These are phyloP conservation scores for Cryphonectria parasitica DNA, from an alignment of 2,329 filamentous ascomycete genomes.

Conservation along the genomic window DNA sequence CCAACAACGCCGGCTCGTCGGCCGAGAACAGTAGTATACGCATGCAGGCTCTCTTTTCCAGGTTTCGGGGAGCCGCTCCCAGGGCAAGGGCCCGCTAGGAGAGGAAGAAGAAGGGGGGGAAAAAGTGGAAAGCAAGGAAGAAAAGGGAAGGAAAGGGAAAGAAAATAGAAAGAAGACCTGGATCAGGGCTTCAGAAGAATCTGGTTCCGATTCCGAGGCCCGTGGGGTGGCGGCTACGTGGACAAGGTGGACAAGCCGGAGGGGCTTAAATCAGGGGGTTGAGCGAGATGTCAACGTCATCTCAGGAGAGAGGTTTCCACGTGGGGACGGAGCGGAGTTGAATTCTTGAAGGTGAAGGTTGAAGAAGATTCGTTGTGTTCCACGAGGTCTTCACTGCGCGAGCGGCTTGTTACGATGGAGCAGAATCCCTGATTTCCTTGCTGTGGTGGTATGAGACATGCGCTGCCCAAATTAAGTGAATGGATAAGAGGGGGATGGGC, in stretches of 20 bases:
- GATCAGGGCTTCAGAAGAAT: background rate
- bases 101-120: background rate
- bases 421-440: background rate
- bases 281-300: conserved; percentile 17
- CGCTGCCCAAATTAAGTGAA: no score
- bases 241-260: conserved; percentile 11
- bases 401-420: background rate
- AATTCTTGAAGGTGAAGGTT: conserved; percentile 8
- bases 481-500: no score
- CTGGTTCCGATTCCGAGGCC: conserved; percentile 15
- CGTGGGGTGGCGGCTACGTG: background rate
- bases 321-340: conserved; percentile 3
- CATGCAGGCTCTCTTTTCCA: background rate
- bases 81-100: background rate
- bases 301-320: background rate
- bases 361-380: background rate
- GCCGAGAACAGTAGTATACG: background rate
- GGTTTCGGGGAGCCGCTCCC: background rate
- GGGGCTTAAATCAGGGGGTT: conserved; percentile 1
- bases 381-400: conserved; percentile 1
- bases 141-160: background rate
- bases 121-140: background rate
- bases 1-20: background rate
- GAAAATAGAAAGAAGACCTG: background rate
- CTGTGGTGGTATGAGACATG: background rate